A percentile compares a stretch with the other conserved stretches of the same genome.
Evolutionary conservation across 345 rosid genomes (phyloP).

Genomic region (Atalantia buxifolia): DNA sequence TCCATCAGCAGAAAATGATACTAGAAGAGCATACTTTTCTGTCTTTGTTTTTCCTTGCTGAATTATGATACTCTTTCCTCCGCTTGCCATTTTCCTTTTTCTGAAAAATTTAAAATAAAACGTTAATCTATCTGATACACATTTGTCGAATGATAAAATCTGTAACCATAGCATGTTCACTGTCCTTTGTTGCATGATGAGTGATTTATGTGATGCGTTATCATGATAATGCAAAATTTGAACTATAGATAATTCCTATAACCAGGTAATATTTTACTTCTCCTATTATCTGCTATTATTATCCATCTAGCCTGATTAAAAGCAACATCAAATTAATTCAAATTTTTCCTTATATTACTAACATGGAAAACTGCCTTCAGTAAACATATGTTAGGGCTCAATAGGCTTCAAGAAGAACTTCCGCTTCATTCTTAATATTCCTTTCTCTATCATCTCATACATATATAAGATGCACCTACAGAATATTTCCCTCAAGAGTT

Average conservation of each 20-base stretch:
- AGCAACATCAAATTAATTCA: not conserved
- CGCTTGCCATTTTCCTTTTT: constrained; percentile 80
- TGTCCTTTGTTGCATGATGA: not conserved
- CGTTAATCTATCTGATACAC: constrained; percentile 1
- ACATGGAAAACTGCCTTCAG: not conserved
- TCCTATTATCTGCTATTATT: not conserved
- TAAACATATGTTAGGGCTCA: not conserved
- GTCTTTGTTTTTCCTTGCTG: constrained; percentile 74
- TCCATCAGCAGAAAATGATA: not conserved
- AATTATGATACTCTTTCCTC: constrained; percentile 71
- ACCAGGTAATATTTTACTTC: too few relatives aligned
- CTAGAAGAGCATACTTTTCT: constrained; percentile 53
- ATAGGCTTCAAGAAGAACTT: not conserved
- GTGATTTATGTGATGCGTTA: not conserved
- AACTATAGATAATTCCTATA: too few relatives aligned
- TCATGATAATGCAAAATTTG: not conserved
- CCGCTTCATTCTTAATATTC: not conserved
- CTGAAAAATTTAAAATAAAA: constrained; percentile 37
- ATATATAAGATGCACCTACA: not conserved
- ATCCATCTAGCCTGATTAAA: not conserved
- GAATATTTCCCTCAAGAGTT: not conserved
- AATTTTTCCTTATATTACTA: not conserved
- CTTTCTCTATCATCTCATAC: not conserved
- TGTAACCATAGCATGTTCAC: not conserved
- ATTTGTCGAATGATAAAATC: not conserved